A percentile compares a stretch with the other conserved stretches of the same genome.
Evolutionary conservation across 371 early-diverging fungal genomes (phyloP).

Genomic region (Zopfochytrium polystomum): DNA sequence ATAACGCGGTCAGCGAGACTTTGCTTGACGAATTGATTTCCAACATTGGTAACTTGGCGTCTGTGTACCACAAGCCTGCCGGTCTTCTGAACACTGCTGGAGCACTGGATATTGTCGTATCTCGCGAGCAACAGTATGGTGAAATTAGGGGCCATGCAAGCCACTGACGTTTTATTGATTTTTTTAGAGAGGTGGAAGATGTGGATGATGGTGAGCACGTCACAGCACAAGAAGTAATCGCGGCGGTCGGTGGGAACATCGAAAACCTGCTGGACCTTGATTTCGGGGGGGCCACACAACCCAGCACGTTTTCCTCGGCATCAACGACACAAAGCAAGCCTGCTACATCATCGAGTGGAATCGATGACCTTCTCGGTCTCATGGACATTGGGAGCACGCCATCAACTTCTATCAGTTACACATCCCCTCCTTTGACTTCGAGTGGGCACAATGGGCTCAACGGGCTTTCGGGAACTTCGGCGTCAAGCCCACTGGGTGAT

Average conservation of each 20-base stretch:
- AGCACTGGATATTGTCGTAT: conserved; percentile 8
- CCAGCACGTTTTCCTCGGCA: conserved; percentile 6
- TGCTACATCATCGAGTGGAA: conserved; percentile 17
- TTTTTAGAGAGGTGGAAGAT: conserved; percentile 3
- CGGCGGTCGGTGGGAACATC: conserved; percentile 45
- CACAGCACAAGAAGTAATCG: conserved; percentile 38
- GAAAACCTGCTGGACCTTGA: conserved; percentile 63
- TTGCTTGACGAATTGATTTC: conserved; percentile 83
- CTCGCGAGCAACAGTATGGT: neutral
- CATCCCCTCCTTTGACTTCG: too few relatives aligned
- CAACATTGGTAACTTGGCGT: conserved; percentile 84
- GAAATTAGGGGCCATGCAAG: neutral
- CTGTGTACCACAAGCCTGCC: conserved; percentile 92
- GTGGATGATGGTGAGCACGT: conserved; percentile 34
- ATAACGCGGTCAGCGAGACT: conserved; percentile 69
- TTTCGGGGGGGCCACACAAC: conserved; percentile 40
- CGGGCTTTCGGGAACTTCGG: neutral
- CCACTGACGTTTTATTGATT: neutral
- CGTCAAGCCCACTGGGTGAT: neutral
- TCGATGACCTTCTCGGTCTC: conserved; percentile 45
- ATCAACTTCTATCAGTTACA: too few relatives aligned
- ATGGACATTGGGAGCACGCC: conserved; percentile 11
- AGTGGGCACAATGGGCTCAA: too few relatives aligned
- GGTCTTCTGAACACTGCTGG: conserved; percentile 31
- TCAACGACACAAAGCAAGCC: neutral